Evolutionary conservation across 2,329 filamentous ascomycete genomes (phyloP).

Genomic region (Boeremia lycopersici): DNA sequence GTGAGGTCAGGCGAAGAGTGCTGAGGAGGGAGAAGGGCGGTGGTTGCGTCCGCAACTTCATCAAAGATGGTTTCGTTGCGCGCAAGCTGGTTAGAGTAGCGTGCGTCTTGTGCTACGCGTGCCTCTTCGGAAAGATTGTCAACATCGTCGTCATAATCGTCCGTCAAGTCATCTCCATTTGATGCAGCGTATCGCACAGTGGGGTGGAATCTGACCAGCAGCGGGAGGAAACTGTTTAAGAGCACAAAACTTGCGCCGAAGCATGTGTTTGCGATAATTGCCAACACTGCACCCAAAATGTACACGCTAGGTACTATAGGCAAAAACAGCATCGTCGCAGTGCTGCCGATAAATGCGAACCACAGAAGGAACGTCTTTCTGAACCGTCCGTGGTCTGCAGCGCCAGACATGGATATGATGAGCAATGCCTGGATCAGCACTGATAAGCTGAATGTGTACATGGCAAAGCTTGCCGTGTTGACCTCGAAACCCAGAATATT

Average conservation of each 20-base stretch:
- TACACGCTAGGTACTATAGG: slow-evolving; percentile 77
- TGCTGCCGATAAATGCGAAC: slow-evolving; percentile 84
- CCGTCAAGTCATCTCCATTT: slow-evolving; percentile 26
- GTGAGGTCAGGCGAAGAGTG: slow-evolving; percentile 34
- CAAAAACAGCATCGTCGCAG: slow-evolving; percentile 87
- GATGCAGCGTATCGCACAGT: slow-evolving; percentile 49
- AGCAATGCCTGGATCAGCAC: slow-evolving; percentile 87
- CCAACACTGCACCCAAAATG: slow-evolving; percentile 78
- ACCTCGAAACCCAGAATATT: slow-evolving; percentile 81
- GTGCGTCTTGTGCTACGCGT: slow-evolving; percentile 31
- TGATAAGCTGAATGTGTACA: slow-evolving; percentile 96
- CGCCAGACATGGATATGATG: slow-evolving; percentile 95
- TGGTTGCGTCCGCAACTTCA: slow-evolving; percentile 42
- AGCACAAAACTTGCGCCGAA: slow-evolving; percentile 96
- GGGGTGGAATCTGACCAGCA: slow-evolving; percentile 88
- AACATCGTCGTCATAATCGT: slow-evolving; percentile 39
- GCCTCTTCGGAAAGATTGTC: slow-evolving; percentile 24
- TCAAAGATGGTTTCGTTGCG: slow-evolving; percentile 34
- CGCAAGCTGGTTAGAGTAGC: slow-evolving; percentile 35
- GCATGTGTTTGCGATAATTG: slow-evolving; percentile 89
- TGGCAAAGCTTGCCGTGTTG: slow-evolving; percentile 95
- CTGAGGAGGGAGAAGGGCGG: slow-evolving; percentile 44
- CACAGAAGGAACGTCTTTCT: slow-evolving; percentile 83
- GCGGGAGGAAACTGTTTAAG: slow-evolving; percentile 90
- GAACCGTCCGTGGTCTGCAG: slow-evolving; percentile 88